Evolutionary conservation across 163 green algal genomes (phyloP).

Genomic region (Chloroidium sp.): DNA sequence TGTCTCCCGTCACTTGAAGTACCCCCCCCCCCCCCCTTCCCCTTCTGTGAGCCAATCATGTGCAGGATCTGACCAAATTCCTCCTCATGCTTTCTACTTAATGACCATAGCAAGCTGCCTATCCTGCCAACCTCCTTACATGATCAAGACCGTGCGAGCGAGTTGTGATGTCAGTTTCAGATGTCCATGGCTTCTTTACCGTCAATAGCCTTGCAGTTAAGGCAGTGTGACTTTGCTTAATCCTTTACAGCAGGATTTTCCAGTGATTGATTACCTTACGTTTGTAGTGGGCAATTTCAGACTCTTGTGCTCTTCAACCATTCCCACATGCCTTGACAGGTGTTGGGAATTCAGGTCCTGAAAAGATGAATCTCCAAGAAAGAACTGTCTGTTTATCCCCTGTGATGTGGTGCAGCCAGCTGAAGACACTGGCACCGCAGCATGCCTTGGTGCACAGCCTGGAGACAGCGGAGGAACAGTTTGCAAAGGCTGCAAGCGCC

Average conservation of each 20-base stretch:
- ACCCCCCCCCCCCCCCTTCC: neutral
- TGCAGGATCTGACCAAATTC: too few species aligned
- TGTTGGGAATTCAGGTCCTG: neutral
- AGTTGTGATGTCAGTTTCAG: too few species aligned
- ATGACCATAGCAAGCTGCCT: too few species aligned
- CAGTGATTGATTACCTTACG: neutral
- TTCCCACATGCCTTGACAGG: neutral
- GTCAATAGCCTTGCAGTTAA: too few species aligned
- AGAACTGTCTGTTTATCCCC: neutral
- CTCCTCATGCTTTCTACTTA: too few species aligned
- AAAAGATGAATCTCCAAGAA: neutral
- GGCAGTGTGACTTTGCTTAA: too few species aligned
- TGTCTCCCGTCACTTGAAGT: slow-evolving; percentile 50
- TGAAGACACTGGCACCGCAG: slow-evolving; percentile 57
- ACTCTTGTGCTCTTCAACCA: neutral
- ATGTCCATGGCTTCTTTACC: too few species aligned
- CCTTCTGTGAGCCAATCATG: neutral
- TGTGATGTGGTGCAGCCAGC: slow-evolving; percentile 39
- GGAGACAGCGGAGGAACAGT: slow-evolving; percentile 55
- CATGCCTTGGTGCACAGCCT: slow-evolving; percentile 48
- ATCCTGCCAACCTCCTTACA: too few species aligned
- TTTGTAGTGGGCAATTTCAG: neutral
- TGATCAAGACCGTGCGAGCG: too few species aligned
- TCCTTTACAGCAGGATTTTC: neutral
- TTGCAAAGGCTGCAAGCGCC: slow-evolving; percentile 52